phyloP scores from a whole-genome alignment of 257 asterid species.

The Lycium barbarum region DNA sequence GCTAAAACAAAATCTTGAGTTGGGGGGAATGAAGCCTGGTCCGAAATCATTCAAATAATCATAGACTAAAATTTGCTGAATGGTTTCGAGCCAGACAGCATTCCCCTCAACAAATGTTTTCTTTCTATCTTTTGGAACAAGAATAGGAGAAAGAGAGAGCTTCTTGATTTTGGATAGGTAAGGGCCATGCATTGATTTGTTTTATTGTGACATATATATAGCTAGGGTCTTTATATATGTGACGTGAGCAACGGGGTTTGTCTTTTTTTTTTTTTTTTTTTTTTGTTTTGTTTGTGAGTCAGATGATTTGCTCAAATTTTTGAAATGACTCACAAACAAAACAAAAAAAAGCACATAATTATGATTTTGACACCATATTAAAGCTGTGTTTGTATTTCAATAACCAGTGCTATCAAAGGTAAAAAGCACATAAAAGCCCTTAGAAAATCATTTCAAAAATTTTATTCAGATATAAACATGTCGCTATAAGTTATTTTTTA shows the following conservation, averaged over 20 bases:
- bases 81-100: constrained; percentile 58
- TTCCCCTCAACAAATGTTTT: constrained; percentile 48
- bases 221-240: constrained; percentile 19
- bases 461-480: no score
- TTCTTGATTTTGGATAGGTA: constrained; percentile 35
- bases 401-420: neutral
- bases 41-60: constrained; percentile 63
- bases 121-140: neutral
- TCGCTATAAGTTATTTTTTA: no score
- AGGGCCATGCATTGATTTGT: constrained; percentile 42
- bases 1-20: constrained; percentile 28
- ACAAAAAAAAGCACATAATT: neutral
- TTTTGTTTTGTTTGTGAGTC: constrained; percentile 28
- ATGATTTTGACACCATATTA: constrained; percentile 33
- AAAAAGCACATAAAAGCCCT: neutral
- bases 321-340: no score
- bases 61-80: constrained; percentile 25
- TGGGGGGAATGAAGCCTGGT: constrained; percentile 89
- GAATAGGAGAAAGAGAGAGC: neutral
- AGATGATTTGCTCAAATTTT: constrained; percentile 13
- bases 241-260: neutral
- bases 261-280: neutral
- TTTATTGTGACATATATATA: neutral
- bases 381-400: constrained; percentile 11
- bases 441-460: neutral